Evolutionary conservation across 2,329 filamentous ascomycete genomes (phyloP), one percentile per base, ranked within the genome.

Genomic region (Trichoderma atroviride): DNA sequence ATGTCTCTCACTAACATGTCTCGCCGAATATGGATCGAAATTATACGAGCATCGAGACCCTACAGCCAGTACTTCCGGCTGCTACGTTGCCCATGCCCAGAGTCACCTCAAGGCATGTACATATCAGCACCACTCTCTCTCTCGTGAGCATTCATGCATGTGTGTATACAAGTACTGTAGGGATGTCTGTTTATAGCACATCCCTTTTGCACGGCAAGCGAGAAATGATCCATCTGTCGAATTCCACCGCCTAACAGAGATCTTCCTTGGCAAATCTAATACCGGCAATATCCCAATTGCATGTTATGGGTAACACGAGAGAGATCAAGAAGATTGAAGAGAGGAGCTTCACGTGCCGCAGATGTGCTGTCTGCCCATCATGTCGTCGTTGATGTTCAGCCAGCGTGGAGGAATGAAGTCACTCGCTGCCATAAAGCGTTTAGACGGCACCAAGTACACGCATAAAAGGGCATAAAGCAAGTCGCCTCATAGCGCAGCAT

Each of bases 81-180:
- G 40, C 13, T 33, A n/a, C 43, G 29, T 31, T 35, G 33, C 58
- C 37, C 35, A 27, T 22, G 16, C 43, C 43, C 14, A 43, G n/a
- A 50, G 24, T 60, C 53, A 64, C 61, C 47, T 55, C 31, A 64
- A 33, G 61, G 33, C 52, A 65, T 65, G 62, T 57, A 56, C n/a
- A 52, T 14, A 13, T 19, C 24, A 37, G 35, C 22, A 43, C 43
- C 52, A 16, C 33, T 37, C 35, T 5, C 35, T 5, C 59, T 58
- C 53, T 66, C 63, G 53, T 58, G 52, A 57, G 63, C 37, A 43
- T 19, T 50, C 29, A 31, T 43, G 10, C 53, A 66, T 66, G 63
- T 66, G 27, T 40, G 53, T 52, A 22, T 19, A 10, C 40, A 22
- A 47, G 27, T 56, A 56, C 33, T 35, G 33, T 35, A 56, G 62